A percentile compares a stretch with the other conserved stretches of the same genome.
Evolutionary conservation across 176 grass and related monocot species (phyloP).

Genomic region (Bothriochloa decipiens): DNA sequence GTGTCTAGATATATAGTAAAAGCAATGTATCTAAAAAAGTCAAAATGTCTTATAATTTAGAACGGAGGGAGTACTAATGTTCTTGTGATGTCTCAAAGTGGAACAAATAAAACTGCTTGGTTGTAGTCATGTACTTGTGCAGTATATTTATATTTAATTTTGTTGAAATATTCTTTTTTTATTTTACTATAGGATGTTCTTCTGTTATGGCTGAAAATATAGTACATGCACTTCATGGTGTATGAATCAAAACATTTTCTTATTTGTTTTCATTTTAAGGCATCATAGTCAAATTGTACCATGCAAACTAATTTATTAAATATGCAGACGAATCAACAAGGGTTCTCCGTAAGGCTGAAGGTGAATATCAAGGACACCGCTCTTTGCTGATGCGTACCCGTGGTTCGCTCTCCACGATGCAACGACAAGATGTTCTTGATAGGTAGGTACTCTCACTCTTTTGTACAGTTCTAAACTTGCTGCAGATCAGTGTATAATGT

Average conservation of each 20-base stretch:
- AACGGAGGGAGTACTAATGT: neutral
- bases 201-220: neutral
- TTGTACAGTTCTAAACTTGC: neutral
- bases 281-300: neutral
- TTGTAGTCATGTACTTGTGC: neutral
- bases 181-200: neutral
- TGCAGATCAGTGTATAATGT: neutral
- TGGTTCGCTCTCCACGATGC: conserved; percentile 82
- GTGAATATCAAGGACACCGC: conserved; percentile 88
- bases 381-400: conserved; percentile 80
- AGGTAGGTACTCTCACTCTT: conserved; percentile 50
- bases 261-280: neutral
- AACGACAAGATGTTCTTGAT: conserved; percentile 86
- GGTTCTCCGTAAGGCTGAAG: conserved; percentile 74
- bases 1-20: neutral
- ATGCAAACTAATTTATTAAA: conserved; percentile 13
- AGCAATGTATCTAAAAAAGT: neutral
- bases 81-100: neutral
- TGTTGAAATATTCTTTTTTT: neutral
- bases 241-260: neutral
- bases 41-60: neutral
- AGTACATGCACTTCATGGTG: neutral
- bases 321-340: conserved; percentile 84
- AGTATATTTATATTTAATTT: neutral
- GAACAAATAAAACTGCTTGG: neutral